phyloP scores from a whole-genome alignment of 2,329 filamentous ascomycete species.

The Trichoderma atrobrunneum region DNA sequence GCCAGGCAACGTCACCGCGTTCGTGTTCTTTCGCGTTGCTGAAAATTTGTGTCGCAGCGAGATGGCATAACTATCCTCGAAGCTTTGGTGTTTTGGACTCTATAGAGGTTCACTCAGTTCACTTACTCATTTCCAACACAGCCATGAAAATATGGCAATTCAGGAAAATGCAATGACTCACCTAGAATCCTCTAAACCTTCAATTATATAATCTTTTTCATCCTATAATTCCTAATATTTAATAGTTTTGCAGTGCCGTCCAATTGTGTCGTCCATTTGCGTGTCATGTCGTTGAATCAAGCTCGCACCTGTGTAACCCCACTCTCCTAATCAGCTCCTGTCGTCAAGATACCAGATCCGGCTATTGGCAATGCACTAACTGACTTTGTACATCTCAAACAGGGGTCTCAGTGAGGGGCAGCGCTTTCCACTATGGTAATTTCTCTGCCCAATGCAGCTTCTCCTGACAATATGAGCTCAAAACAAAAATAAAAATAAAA shows the following conservation, averaged over 20 bases:
- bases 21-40: not conserved
- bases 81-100: slow-evolving; percentile 3
- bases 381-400: not conserved
- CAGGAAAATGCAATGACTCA: not conserved
- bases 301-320: slow-evolving; percentile 12
- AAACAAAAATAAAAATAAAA: not conserved
- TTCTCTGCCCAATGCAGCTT: not conserved
- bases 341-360: slow-evolving; percentile 4
- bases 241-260: not conserved
- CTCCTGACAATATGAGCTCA: not conserved
- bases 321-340: slow-evolving; percentile 7
- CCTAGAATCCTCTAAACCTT: not conserved
- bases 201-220: not conserved
- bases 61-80: not conserved
- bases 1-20: not conserved
- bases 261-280: not conserved
- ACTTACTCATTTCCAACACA: not conserved
- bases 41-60: not conserved
- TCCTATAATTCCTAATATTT: not conserved
- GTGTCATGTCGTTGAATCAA: slow-evolving; percentile 18
- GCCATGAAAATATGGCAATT: not conserved
- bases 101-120: not conserved
- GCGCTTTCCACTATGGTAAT: not conserved
- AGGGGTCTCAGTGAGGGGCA: not conserved
- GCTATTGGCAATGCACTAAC: slow-evolving; percentile 1